These are phyloP conservation scores for Aspergillus cavernicola DNA, from an alignment of 495 filamentous ascomycete species.

Conservation along the genomic window DNA sequence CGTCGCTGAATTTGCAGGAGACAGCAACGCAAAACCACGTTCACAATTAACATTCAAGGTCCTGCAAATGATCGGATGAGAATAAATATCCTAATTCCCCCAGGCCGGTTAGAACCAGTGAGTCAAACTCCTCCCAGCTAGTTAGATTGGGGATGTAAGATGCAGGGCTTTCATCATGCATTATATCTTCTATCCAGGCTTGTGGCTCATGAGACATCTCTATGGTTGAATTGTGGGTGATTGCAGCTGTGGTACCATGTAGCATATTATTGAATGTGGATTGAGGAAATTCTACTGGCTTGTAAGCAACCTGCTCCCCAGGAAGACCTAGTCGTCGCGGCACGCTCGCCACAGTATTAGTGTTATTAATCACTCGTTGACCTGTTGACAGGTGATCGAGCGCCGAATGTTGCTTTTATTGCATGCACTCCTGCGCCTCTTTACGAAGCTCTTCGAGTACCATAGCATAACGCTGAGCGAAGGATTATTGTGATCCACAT, in stretches of 20 bases:
- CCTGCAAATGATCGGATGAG: not conserved
- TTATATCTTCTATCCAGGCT: slow-evolving; percentile 13
- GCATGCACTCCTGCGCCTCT: slow-evolving; percentile 28
- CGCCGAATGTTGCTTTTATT: not conserved
- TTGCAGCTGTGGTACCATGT: not conserved
- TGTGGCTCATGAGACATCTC: not conserved
- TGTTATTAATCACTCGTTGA: not conserved
- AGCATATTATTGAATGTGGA: not conserved
- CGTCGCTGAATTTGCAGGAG: too few species aligned
- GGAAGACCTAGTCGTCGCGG: not conserved
- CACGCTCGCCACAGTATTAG: not conserved
- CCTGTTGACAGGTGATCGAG: not conserved
- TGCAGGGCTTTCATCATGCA: slow-evolving; percentile 14
- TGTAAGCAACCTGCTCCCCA: not conserved
- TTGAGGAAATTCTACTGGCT: not conserved
- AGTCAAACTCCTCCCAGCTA: slow-evolving; percentile 29
- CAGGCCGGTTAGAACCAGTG: slow-evolving; percentile 15
- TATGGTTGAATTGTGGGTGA: not conserved
- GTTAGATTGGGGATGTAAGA: slow-evolving; percentile 16
- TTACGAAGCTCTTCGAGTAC: slow-evolving; percentile 41
- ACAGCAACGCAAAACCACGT: not conserved
- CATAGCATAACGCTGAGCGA: slow-evolving; percentile 29
- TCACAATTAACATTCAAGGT: not conserved
- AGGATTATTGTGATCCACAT: slow-evolving; percentile 19
- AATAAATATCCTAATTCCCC: slow-evolving; percentile 17